phyloP scores from a whole-genome alignment of 495 filamentous ascomycete species.

The Penicillium maclennaniae region DNA sequence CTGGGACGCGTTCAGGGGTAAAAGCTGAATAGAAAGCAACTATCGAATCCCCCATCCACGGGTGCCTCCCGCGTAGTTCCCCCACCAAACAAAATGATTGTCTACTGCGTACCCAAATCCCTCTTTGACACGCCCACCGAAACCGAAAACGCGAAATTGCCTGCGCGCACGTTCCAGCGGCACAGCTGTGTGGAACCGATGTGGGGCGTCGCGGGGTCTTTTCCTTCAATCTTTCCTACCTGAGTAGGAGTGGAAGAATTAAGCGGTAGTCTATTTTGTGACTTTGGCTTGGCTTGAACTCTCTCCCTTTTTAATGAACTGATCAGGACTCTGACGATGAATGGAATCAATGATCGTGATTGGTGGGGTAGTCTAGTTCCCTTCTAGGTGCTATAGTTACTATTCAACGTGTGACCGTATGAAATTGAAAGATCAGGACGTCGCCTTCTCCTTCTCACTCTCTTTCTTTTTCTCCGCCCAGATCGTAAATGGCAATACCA shows the following conservation, averaged over 20 bases:
- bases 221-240: not conserved
- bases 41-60: not conserved
- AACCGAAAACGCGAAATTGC: not conserved
- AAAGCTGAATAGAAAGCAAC: not conserved
- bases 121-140: not conserved
- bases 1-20: slow-evolving; percentile 3
- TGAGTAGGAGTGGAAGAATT: not conserved
- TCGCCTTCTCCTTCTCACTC: slow-evolving; percentile 1
- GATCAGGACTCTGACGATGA: not conserved
- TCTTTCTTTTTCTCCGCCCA: slow-evolving; percentile 15
- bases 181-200: slow-evolving; percentile 1
- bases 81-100: not conserved
- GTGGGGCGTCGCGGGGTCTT: not conserved
- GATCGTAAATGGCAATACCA: slow-evolving; percentile 30
- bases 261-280: not conserved
- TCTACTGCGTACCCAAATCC: not conserved
- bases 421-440: not conserved
- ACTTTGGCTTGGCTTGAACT: not conserved
- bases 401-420: not conserved
- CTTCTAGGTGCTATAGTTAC: not conserved
- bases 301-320: not conserved
- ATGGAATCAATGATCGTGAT: not conserved
- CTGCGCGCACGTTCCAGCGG: slow-evolving; percentile 1
- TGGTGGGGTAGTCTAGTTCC: not conserved
- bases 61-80: not conserved